Evolutionary conservation across 805 yeast species (phyloP), one percentile per base, ranked within the genome.

Genomic region (Candida saitoana): DNA sequence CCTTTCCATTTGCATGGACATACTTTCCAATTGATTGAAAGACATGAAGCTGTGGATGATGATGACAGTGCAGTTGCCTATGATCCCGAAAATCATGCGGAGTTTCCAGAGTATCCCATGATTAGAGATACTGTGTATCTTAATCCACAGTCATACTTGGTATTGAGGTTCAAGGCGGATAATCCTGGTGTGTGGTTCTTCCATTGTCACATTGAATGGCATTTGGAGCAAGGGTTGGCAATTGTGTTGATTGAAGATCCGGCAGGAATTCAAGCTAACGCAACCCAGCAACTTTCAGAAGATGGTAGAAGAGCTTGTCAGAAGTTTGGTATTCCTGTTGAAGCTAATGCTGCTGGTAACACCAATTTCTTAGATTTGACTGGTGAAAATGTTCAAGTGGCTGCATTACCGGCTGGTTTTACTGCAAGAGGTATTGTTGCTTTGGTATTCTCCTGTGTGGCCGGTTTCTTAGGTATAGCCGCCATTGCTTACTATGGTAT

Each of bases 351-450:
- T 47, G 99, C 97, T 42, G 95, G 77, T 46, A 86, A 87, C 69
- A 50, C 76, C 34, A 70, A 84, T 59, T 79, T 68, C 67, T 57
- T 79, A 44, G 82, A 91, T 62, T 73, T 93, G 52, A 63, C 73
- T 7, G 95, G 95, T 47, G 80, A 87, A 69, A 82, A 84, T 60
- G 71, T 75, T 31, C 97, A 90, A 69, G 69, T 50, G 25, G 69
- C 71, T 49, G 52, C 66, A 32, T 76, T 93, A 55, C 98, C 98
- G 36, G 59, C 73, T 35, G 97, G 97, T 15, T 93, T 93, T 78
- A 91, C 98, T 39, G 87, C 95, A 44, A 81, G 84, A 60, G 99
- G 99, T 72, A 82, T 84, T 60, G 95, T 91, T 41, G 98, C 98
- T 9, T 70, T 93, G 63, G 91, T 84, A 15, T 91, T 93, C 75